A percentile compares a stretch with the other conserved stretches of the same genome.
Conservation (phyloP, 495 filamentous ascomycete genomes). For the Trichoderma parareesei region DNA sequence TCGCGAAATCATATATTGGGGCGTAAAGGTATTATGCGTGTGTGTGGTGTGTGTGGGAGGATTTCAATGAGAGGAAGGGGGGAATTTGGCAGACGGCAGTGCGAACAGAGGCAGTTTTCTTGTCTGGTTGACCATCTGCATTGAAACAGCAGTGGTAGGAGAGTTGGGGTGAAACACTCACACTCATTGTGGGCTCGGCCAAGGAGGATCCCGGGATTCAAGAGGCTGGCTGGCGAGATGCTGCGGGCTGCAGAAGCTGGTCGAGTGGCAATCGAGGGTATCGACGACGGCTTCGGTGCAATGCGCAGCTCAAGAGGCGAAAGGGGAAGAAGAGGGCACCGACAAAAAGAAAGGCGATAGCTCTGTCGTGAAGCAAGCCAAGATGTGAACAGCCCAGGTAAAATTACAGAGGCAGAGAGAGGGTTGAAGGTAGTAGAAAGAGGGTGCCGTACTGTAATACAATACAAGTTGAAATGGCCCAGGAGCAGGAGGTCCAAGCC, state of each 20-base stretch:
- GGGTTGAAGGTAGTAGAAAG: not conserved
- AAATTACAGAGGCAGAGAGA: not conserved
- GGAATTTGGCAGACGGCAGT: conserved; percentile 4
- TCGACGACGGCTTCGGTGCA: not conserved
- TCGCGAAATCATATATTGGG: conserved; percentile 7
- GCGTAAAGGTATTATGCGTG: not conserved
- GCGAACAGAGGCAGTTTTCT: conserved; percentile 4
- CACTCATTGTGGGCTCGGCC: conserved; percentile 34
- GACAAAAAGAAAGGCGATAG: not conserved
- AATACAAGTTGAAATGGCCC: conserved; percentile 25
- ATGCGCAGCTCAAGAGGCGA: not conserved
- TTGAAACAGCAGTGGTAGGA: conserved; percentile 10
- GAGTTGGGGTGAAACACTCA: conserved; percentile 28
- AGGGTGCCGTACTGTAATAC: too few species aligned
- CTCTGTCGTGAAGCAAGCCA: not conserved
- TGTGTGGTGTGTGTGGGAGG: conserved; percentile 10
- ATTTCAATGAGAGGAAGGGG: conserved; percentile 11
- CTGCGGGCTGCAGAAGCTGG: conserved; percentile 5
- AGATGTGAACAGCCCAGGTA: not conserved
- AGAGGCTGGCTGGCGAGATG: conserved; percentile 8
- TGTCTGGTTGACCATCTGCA: not conserved
- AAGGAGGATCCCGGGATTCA: conserved; percentile 15
- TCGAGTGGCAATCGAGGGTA: not conserved
- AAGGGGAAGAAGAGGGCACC: not conserved
- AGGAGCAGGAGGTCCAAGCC: conserved; percentile 8